These are phyloP conservation scores for Turritis glabra DNA, from an alignment of 345 rosid genomes.

Conservation along the genomic window DNA sequence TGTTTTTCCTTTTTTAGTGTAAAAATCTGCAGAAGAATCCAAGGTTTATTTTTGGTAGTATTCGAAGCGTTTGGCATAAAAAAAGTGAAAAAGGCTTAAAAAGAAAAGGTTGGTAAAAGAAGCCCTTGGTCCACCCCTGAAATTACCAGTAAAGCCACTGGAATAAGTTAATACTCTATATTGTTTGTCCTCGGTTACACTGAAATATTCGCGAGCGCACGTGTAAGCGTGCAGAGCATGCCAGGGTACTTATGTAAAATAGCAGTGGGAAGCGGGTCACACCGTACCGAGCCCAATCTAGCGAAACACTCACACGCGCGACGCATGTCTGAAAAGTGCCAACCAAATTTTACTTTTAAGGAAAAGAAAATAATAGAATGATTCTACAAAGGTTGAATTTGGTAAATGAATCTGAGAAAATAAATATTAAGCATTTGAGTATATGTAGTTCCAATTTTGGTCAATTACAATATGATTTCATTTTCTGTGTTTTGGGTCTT, in stretches of 20 bases:
- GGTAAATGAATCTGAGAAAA: neutral
- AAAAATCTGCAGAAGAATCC: slow-evolving; percentile 39
- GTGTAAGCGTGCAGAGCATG: slow-evolving; percentile 14
- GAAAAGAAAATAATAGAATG: neutral
- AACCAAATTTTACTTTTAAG: neutral
- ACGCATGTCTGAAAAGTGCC: slow-evolving; percentile 28
- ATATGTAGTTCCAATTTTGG: neutral
- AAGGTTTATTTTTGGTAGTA: slow-evolving; percentile 1
- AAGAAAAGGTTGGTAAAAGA: neutral
- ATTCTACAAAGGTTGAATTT: neutral
- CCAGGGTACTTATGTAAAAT: too few relatives aligned
- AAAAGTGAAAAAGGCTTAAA: neutral
- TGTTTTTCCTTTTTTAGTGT: neutral
- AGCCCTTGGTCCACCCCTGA: neutral
- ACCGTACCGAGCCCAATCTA: neutral
- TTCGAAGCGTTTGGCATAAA: slow-evolving; percentile 20
- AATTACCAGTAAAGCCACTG: slow-evolving; percentile 20
- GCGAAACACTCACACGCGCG: neutral
- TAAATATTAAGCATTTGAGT: neutral
- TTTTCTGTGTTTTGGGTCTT: neutral
- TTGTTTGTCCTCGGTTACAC: slow-evolving; percentile 20
- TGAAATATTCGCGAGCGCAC: slow-evolving; percentile 21
- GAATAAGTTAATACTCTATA: neutral
- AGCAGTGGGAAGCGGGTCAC: neutral
- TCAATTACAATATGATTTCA: neutral